These are phyloP conservation scores for Platanus orientalis DNA, from an alignment of 164 flowering plant species.

Conservation along the genomic window DNA sequence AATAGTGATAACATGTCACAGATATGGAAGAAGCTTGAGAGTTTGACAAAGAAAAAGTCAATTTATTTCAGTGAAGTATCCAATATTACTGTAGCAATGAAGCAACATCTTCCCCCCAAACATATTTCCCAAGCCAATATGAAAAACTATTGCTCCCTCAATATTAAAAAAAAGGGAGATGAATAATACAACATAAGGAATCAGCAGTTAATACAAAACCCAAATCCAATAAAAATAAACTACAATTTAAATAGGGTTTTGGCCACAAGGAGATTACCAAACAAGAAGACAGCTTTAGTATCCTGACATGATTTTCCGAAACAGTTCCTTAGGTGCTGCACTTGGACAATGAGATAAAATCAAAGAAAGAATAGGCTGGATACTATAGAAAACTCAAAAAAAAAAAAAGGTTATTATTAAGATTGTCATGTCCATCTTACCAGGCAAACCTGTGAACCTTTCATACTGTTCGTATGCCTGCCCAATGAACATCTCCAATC, in stretches of 20 bases:
- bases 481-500: constrained; percentile 90
- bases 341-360: background rate
- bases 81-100: no score
- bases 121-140: background rate
- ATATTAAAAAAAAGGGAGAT: no score
- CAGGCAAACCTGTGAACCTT: constrained; percentile 88
- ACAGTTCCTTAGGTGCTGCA: constrained; percentile 59
- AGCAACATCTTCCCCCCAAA: background rate
- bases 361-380: background rate
- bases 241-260: background rate
- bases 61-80: no score
- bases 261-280: background rate
- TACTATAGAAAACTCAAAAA: background rate
- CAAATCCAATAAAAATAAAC: background rate
- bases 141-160: background rate
- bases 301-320: constrained; percentile 32
- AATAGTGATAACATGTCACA: no score
- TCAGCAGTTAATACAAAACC: background rate
- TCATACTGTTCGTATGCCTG: constrained; percentile 88
- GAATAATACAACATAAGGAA: background rate
- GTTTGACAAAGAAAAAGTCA: no score
- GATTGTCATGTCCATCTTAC: constrained; percentile 30
- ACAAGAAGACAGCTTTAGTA: constrained; percentile 6
- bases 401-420: no score
- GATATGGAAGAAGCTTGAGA: no score